Percentiles rank a stretch among this genome's conserved stretches.
phyloP scores from a whole-genome alignment of 108 stramenopile species.

The Hondaea fermentalgiana region DNA sequence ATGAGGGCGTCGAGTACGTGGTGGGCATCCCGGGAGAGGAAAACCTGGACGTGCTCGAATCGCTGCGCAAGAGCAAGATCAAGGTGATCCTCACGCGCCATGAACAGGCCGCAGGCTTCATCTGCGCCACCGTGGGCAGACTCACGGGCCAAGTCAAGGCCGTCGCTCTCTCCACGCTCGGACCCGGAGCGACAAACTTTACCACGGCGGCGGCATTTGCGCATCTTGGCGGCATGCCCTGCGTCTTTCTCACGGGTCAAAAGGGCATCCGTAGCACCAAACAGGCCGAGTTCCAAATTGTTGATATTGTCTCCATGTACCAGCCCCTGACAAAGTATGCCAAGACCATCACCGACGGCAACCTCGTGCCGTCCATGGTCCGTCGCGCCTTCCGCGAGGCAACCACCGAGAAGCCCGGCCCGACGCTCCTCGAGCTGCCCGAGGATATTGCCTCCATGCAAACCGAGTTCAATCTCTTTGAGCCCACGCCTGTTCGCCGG shows the following conservation, averaged over 20 bases:
- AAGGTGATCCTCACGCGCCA: slow-evolving; percentile 26
- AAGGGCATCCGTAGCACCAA: slow-evolving; percentile 21
- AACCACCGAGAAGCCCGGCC: slow-evolving; percentile 29
- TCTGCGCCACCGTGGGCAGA: slow-evolving; percentile 26
- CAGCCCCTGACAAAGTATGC: slow-evolving; percentile 26
- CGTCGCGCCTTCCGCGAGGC: slow-evolving; percentile 25
- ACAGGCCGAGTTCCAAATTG: slow-evolving; percentile 30
- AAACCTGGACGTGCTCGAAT: slow-evolving; percentile 27
- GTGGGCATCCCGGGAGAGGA: slow-evolving; percentile 36
- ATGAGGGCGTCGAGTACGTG: slow-evolving; percentile 30
- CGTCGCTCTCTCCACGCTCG: slow-evolving; percentile 27
- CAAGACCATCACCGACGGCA: neutral
- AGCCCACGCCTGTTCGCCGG: neutral
- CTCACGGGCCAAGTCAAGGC: slow-evolving; percentile 27
- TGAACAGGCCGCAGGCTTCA: slow-evolving; percentile 35
- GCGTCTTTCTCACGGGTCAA: slow-evolving; percentile 23
- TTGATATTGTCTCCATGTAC: slow-evolving; percentile 26
- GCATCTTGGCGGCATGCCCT: slow-evolving; percentile 24
- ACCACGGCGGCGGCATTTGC: slow-evolving; percentile 26
- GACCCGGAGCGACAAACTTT: slow-evolving; percentile 31
- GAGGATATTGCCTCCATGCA: slow-evolving; percentile 20
- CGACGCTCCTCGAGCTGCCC: slow-evolving; percentile 21
- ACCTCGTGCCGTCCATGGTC: slow-evolving; percentile 21
- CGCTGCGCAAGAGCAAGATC: slow-evolving; percentile 20
- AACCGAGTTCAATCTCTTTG: neutral